Evolutionary conservation across 208 protist species (phyloP).

Genomic region (Acanthamoeba pearcei): DNA sequence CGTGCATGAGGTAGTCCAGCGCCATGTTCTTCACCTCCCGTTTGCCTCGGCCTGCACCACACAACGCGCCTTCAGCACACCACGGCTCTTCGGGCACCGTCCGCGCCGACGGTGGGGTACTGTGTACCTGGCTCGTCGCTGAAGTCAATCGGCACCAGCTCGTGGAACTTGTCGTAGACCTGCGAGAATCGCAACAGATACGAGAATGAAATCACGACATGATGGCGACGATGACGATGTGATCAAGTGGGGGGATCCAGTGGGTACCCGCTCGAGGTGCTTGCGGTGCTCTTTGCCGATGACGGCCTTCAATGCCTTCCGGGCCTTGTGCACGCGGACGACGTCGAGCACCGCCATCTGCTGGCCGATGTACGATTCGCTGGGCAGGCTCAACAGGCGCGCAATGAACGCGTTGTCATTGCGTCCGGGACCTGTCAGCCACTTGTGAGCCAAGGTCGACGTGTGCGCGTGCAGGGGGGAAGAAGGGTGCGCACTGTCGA

Average conservation of each 20-base stretch:
- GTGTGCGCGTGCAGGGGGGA: neutral
- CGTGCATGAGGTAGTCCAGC: slow-evolving; percentile 35
- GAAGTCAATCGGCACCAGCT: neutral
- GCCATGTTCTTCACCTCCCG: slow-evolving; percentile 21
- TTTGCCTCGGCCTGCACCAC: neutral
- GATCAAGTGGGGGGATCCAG: neutral
- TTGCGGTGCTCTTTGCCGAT: neutral
- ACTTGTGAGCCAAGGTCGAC: neutral
- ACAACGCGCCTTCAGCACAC: neutral
- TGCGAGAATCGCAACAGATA: neutral
- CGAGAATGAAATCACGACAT: neutral
- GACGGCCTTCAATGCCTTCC: neutral
- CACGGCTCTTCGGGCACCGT: neutral
- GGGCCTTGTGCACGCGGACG: neutral
- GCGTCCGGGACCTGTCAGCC: neutral
- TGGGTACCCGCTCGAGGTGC: neutral
- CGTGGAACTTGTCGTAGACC: neutral
- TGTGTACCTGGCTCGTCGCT: neutral
- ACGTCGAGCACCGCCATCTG: neutral
- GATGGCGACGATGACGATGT: neutral
- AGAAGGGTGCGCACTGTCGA: neutral
- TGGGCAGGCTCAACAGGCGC: neutral
- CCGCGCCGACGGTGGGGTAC: neutral
- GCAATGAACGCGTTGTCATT: slow-evolving; percentile 1
- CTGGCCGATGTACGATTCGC: neutral